Evolutionary conservation across 2,329 filamentous ascomycete genomes (phyloP), one percentile per base, ranked within the genome.

Genomic region (Stagonosporopsis cucurbitacearum): DNA sequence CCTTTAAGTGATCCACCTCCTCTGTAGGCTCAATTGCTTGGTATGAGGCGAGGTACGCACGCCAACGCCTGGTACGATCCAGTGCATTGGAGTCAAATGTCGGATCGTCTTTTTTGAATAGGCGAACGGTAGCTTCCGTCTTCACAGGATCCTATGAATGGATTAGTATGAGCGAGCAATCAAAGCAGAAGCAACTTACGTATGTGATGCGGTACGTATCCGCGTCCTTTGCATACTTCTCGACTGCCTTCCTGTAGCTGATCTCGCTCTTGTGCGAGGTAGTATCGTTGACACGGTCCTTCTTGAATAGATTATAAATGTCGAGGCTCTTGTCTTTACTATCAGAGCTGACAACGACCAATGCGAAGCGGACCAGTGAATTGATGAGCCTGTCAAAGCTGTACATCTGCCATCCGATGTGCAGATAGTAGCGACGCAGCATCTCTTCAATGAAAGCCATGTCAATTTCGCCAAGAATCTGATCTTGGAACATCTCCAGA

Each of bases 31-130:
- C 92, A 22, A 93, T 85, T 60, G 92, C 91, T 64, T 92, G 90
- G 75, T 90, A 98, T 0, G 93, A 92, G 17, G 94, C 93, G 54
- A 96, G 91, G 73, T 99, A 99, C 78, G 96, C 96, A 67, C 94
- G 91, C 95, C 95, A 99, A 35, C 87, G 80, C 59, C 83, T 82
- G 62, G 86, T 82, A 4, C 80, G 77, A 48, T 81, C 83, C 22
- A 87, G 84, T 59, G 92, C 88, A 53, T 88, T 88, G 46, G 88
- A 85, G 70, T 95, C 89, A 80, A 96, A 82, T 0, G 85, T 87
- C 1, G 81, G 88, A 64, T 96, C 92, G 63, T 96, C 91, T 69
- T 89, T 88, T 66, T 95, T 92, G 73, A 96, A 92, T 0, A 96
- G 89, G 36, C 91, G 91, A 11, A 96, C 82, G 1, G 86, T 88